Evolutionary conservation across 2,329 filamentous ascomycete species (phyloP), one percentile per base, ranked within the genome.

Genomic region (Thermoascus crustaceus): DNA sequence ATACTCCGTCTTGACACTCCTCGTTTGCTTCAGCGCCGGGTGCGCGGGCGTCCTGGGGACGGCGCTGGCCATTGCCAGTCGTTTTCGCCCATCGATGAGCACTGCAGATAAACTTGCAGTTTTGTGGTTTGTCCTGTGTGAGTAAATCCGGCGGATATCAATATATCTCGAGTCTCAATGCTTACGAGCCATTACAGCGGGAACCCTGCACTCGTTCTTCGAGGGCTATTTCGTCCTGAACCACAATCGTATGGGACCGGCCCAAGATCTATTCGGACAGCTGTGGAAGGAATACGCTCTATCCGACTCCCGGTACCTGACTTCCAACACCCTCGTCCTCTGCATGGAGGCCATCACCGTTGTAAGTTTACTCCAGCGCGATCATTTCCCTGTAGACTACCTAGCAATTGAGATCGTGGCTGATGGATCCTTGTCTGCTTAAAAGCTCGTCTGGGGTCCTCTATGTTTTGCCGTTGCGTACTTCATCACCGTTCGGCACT

Each of bases 261-360:
- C 76, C 40, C 80, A 86, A 55, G 78, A 80, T 36, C 63, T 91
- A 5, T 81, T 88, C 38, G 85, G 81, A 2, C 85, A 94, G 65
- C 68, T 94, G 29, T 94, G 87, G 87, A 94, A 94, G 56, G 87
- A 94, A 61, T 94, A 94, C 57, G 73, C 84, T 3, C 71, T 88
- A 21, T 88, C 84, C 2, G 87, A 94, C 63, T 93, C 86, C 36
- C 74, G 87, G 27, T 94, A 94, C 54, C 67, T 94, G 48, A 87
- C 81, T 2, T 78, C 79, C 11, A 83, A 91, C 53, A 73, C 80
- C 1, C 87, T 94, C 50, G 86, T 91, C 48, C 67, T 94, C n/a
- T 88, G 83, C 57, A 80, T 94, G 59, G 87, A 94, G 68, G 77
- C 73, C 11, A 76, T 94, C 43, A 94, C 87, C 1, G 78, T 78